These are phyloP conservation scores for Sorghum bicolor DNA, from an alignment of 176 grass and related monocot genomes.

Conservation along the genomic window Sorghum_bicolor_NCBIv3 NC_012878.2:51028001-51028500, in stretches of 20 bases:
- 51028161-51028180: constrained; percentile 3
- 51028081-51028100: neutral
- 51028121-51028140: neutral
- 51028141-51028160: neutral
- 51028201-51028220: constrained; percentile 61
- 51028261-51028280: constrained; percentile 97
- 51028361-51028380: constrained; percentile 54
- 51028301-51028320: constrained; percentile 85
- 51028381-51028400: constrained; percentile 53
- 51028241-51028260: constrained; percentile 87
- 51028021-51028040: constrained; percentile 25
- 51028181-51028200: constrained; percentile 56
- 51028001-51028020: neutral
- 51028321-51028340: constrained; percentile 70
- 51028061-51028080: neutral
- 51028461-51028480: neutral
- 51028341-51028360: constrained; percentile 82
- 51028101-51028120: neutral
- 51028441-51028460: neutral
- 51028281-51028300: constrained; percentile 77
- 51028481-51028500: neutral
- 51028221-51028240: constrained; percentile 91
- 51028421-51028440: neutral
- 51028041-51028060: constrained; percentile 15
- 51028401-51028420: constrained; percentile 34